These are phyloP conservation scores for Niveomyces coronatus DNA, from an alignment of 2,329 filamentous ascomycete species.

Conservation along the genomic window DNA sequence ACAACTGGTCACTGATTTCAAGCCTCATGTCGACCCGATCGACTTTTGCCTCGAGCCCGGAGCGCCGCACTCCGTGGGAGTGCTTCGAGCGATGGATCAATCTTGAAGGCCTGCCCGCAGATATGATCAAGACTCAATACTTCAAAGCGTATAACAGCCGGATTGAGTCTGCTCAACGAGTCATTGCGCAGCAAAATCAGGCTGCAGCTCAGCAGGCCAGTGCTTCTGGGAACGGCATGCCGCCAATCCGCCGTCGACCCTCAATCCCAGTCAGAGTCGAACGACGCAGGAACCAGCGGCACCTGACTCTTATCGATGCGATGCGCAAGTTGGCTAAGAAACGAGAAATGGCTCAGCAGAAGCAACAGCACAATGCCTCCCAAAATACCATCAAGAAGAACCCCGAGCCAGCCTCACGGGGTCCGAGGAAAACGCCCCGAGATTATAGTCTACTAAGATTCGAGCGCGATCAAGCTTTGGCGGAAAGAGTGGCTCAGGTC, in stretches of 20 bases:
- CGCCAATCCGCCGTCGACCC: constrained; percentile 49
- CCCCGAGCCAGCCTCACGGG: constrained; percentile 49
- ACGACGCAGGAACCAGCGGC: constrained; percentile 73
- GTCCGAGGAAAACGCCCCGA: constrained; percentile 63
- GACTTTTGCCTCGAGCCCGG: constrained; percentile 70
- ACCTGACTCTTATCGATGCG: constrained; percentile 80
- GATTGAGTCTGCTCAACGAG: constrained; percentile 48
- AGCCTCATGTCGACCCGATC: constrained; percentile 67
- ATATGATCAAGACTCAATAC: constrained; percentile 93
- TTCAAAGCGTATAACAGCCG: constrained; percentile 63
- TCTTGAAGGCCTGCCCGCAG: constrained; percentile 78
- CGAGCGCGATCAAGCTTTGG: constrained; percentile 66
- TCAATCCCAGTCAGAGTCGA: constrained; percentile 80
- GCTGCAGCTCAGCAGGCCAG: constrained; percentile 41
- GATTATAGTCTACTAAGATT: constrained; percentile 86
- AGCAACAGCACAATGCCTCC: constrained; percentile 77
- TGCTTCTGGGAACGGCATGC: constrained; percentile 21
- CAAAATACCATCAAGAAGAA: constrained; percentile 72
- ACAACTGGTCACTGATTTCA: constrained; percentile 95
- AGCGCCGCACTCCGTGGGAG: constrained; percentile 92
- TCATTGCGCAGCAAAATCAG: constrained; percentile 44
- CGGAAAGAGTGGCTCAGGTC: constrained; percentile 47
- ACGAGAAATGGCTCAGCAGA: constrained; percentile 72
- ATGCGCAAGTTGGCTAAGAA: constrained; percentile 96
- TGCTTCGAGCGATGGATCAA: constrained; percentile 97